phyloP scores from a whole-genome alignment of 768 basidiomycete species.

The Psilocybe cubensis region DNA sequence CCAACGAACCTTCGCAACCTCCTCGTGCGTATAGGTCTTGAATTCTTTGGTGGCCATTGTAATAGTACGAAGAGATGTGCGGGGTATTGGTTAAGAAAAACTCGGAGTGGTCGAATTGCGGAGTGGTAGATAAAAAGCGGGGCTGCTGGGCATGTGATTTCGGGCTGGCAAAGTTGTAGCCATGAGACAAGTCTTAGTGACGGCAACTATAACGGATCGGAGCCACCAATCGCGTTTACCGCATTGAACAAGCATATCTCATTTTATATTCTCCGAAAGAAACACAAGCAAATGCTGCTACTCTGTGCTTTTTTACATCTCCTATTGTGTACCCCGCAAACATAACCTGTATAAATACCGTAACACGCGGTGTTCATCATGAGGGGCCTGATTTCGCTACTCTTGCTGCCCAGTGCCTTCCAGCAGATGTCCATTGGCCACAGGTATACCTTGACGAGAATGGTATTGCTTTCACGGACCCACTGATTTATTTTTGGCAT shows the following conservation, averaged over 20 bases:
- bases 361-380: too few species aligned
- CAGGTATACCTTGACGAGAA: too few species aligned
- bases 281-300: not conserved
- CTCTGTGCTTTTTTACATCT: too few species aligned
- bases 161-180: not conserved
- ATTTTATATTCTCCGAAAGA: not conserved
- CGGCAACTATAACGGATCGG: not conserved
- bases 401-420: too few species aligned
- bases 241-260: not conserved
- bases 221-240: slow-evolving; percentile 4
- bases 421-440: too few species aligned
- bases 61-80: not conserved
- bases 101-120: not conserved
- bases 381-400: too few species aligned
- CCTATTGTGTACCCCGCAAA: too few species aligned
- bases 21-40: slow-evolving; percentile 41
- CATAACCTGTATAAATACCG: too few species aligned
- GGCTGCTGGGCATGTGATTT: slow-evolving; percentile 5
- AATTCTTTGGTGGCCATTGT: slow-evolving; percentile 39
- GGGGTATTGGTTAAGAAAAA: not conserved
- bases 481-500: not conserved
- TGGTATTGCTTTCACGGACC: too few species aligned
- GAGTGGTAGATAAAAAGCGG: not conserved
- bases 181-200: not conserved
- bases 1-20: slow-evolving; percentile 44